A percentile compares a stretch with the other conserved stretches of the same genome.
These are phyloP conservation scores for Phaeosphaeria sp. DNA, from an alignment of 2,329 filamentous ascomycete genomes.

Conservation along the genomic window DNA sequence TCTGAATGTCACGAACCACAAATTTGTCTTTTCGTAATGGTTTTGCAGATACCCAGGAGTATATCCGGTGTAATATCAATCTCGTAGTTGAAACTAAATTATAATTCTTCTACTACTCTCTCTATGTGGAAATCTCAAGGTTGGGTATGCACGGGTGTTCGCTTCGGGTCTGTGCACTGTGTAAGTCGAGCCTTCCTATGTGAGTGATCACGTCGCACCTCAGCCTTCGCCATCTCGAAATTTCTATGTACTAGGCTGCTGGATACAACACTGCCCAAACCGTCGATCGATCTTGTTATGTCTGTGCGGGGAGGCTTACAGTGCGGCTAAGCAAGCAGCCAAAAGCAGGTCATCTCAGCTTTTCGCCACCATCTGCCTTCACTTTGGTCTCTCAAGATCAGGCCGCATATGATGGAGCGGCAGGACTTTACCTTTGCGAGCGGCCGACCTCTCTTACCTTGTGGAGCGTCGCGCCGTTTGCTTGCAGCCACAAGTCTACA, in stretches of 20 bases:
- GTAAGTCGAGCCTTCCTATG: background rate
- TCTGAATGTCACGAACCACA: background rate
- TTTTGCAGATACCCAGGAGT: constrained; percentile 16
- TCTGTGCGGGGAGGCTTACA: background rate
- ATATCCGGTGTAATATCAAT: constrained; percentile 4
- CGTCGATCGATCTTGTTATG: background rate
- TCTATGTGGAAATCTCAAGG: no score
- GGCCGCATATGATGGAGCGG: no score
- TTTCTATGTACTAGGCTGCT: background rate
- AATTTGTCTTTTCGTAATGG: background rate
- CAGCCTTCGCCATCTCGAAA: no score
- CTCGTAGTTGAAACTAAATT: background rate
- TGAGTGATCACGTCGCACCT: no score
- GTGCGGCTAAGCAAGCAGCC: background rate
- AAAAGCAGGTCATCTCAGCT: background rate
- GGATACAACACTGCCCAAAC: background rate
- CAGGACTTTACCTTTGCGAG: background rate
- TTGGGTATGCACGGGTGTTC: no score
- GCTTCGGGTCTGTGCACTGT: background rate
- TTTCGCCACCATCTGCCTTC: background rate
- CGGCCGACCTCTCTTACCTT: background rate
- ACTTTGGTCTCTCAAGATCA: background rate
- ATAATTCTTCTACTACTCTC: background rate
- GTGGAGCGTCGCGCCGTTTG: background rate
- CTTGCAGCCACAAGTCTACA: background rate